These are phyloP conservation scores for Phytopythium aichiense DNA, from an alignment of 352 stramenopile species.

Conservation along the genomic window DNA sequence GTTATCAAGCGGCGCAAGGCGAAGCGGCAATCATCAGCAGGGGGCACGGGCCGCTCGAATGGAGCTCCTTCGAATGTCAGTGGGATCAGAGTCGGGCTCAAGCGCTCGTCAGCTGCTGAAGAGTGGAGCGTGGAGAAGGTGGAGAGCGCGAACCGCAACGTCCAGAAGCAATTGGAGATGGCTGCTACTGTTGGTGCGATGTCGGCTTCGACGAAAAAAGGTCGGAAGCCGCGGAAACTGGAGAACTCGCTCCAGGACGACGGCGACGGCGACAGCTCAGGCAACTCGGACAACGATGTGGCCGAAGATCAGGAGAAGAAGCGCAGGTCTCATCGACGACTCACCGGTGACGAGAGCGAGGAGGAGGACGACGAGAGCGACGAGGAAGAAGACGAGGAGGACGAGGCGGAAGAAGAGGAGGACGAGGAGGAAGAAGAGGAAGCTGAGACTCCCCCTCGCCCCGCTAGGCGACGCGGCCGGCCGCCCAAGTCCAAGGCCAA, in stretches of 20 bases:
- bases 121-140: constrained; percentile 39
- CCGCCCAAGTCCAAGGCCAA: constrained; percentile 33
- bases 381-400: constrained; percentile 40
- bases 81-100: constrained; percentile 44
- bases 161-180: constrained; percentile 37
- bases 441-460: constrained; percentile 16
- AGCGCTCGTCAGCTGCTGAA: constrained; percentile 8
- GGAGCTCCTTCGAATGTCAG: constrained; percentile 4
- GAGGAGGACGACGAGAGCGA: constrained; percentile 23
- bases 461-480: constrained; percentile 32
- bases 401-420: constrained; percentile 25
- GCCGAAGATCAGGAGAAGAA: constrained; percentile 11
- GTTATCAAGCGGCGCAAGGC: constrained; percentile 34
- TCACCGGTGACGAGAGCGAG: constrained; percentile 5
- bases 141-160: constrained; percentile 27
- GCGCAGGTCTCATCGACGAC: neutral
- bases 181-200: neutral
- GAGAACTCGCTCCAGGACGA: neutral
- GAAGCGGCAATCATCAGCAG: constrained; percentile 23
- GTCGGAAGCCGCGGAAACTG: neutral
- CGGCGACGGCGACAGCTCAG: neutral
- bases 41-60: constrained; percentile 6
- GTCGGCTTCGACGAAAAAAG: neutral
- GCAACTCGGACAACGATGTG: constrained; percentile 15
- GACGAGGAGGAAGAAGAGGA: constrained; percentile 25